phyloP scores from a whole-genome alignment of 1,139 yeast species.

The Tardiomyces depauwii region DNA sequence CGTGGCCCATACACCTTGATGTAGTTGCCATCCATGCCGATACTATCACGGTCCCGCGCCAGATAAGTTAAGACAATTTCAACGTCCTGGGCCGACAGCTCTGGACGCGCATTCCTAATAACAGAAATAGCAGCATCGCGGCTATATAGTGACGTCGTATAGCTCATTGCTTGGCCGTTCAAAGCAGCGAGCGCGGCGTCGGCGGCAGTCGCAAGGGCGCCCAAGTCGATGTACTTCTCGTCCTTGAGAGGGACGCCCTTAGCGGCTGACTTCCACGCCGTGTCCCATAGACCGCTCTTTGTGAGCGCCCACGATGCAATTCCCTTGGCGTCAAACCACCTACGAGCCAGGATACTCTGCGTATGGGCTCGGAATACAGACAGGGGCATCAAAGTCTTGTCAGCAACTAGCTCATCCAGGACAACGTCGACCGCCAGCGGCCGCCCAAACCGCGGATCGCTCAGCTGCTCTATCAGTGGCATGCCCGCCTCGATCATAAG shows the following conservation, averaged over 20 bases:
- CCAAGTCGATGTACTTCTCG: conserved; percentile 18
- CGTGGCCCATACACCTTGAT: neutral
- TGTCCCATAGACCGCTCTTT: conserved; percentile 12
- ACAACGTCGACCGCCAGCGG: conserved; percentile 26
- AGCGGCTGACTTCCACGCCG: conserved; percentile 14
- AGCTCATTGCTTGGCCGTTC: neutral
- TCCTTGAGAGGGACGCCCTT: conserved; percentile 13
- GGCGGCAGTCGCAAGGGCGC: conserved; percentile 13
- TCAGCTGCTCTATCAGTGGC: conserved; percentile 17
- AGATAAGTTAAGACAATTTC: conserved; percentile 9
- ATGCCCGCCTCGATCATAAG: conserved; percentile 18
- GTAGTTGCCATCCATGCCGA: conserved; percentile 7
- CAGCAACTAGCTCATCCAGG: conserved; percentile 21
- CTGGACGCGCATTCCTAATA: neutral
- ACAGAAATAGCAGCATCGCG: neutral
- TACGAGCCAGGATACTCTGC: conserved; percentile 7
- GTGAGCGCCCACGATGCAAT: conserved; percentile 15
- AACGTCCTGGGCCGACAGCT: neutral
- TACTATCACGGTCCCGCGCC: conserved; percentile 15
- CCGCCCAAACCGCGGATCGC: conserved; percentile 20
- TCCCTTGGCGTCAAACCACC: conserved; percentile 3
- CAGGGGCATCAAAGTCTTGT: conserved; percentile 17
- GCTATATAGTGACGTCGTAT: neutral
- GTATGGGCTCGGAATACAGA: conserved; percentile 7
- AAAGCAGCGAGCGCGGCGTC: conserved; percentile 7